Evolutionary conservation across 2,329 filamentous ascomycete species (phyloP).

Genomic region (Leptoxyphium fumago): DNA sequence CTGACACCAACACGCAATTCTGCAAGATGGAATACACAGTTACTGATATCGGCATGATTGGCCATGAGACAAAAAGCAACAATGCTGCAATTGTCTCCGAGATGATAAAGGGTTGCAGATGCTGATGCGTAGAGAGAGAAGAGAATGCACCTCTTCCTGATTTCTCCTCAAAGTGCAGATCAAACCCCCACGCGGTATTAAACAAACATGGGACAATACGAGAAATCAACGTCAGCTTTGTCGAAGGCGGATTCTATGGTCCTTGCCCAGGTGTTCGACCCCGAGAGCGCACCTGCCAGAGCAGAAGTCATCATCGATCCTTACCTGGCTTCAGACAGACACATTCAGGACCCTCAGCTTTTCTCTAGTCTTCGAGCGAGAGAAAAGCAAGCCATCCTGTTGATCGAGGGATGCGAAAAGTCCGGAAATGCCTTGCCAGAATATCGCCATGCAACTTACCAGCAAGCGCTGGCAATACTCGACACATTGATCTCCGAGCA

Average conservation of each 20-base stretch:
- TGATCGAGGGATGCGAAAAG: slow-evolving; percentile 14
- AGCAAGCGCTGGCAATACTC: slow-evolving; percentile 26
- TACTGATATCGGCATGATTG: too few relatives aligned
- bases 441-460: slow-evolving; percentile 2
- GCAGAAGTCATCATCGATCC: slow-evolving; percentile 13
- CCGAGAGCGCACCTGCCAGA: slow-evolving; percentile 12
- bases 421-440: neutral
- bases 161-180: too few relatives aligned
- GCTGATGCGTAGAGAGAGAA: too few relatives aligned
- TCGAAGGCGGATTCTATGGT: slow-evolving; percentile 26
- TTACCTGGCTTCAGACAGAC: slow-evolving; percentile 11
- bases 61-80: too few relatives aligned
- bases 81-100: too few relatives aligned
- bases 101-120: too few relatives aligned
- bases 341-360: slow-evolving; percentile 6
- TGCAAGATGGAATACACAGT: too few relatives aligned
- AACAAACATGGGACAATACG: too few relatives aligned
- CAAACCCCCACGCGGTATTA: too few relatives aligned
- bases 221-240: slow-evolving; percentile 1
- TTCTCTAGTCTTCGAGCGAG: slow-evolving; percentile 7
- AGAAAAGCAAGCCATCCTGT: slow-evolving; percentile 13
- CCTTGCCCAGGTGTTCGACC: slow-evolving; percentile 28
- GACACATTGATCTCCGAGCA: slow-evolving; percentile 40
- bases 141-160: too few relatives aligned
- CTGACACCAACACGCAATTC: too few relatives aligned